Percentiles rank a stretch among this genome's conserved stretches.
Conservation (phyloP, 805 yeast genomes). For the Gaillardinia entomophila region DNA sequence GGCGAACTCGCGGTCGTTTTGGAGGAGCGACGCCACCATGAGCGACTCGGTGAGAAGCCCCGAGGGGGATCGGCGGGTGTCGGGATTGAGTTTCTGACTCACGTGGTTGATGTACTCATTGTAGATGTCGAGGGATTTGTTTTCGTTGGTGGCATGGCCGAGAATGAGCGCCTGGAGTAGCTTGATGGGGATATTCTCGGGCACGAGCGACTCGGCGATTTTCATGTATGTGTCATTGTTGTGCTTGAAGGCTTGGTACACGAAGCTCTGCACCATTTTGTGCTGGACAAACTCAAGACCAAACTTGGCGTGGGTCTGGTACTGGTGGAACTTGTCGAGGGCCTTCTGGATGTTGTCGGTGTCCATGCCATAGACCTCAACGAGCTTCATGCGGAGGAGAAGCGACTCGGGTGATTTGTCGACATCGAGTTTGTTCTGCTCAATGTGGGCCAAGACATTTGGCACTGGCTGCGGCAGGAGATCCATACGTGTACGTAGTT, state of each 20-base stretch:
- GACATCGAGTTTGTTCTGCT: slow-evolving; percentile 15
- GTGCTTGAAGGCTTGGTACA: slow-evolving; percentile 32
- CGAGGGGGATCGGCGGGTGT: slow-evolving; percentile 30
- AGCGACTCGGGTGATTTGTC: slow-evolving; percentile 23
- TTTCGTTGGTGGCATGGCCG: slow-evolving; percentile 34
- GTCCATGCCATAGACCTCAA: slow-evolving; percentile 29
- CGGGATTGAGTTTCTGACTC: slow-evolving; percentile 22
- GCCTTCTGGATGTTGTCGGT: slow-evolving; percentile 21
- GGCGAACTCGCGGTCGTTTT: slow-evolving; percentile 51
- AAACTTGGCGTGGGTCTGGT: slow-evolving; percentile 30
- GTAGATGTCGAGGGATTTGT: slow-evolving; percentile 36
- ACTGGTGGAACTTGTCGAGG: slow-evolving; percentile 33
- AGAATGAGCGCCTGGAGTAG: slow-evolving; percentile 37
- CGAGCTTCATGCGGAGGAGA: slow-evolving; percentile 23
- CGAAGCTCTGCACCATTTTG: slow-evolving; percentile 33
- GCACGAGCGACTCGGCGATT: slow-evolving; percentile 35
- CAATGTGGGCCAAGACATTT: slow-evolving; percentile 14
- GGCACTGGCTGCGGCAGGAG: background rate
- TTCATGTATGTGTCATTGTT: slow-evolving; percentile 21
- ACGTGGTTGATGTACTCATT: slow-evolving; percentile 40
- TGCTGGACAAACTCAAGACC: slow-evolving; percentile 38
- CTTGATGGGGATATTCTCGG: slow-evolving; percentile 21
- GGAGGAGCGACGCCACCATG: slow-evolving; percentile 36
- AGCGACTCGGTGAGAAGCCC: slow-evolving; percentile 44
- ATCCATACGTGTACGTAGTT: background rate